These are phyloP conservation scores for Macrotyloma uniflorum DNA, from an alignment of 306 rosid species.

Conservation along the genomic window DNA sequence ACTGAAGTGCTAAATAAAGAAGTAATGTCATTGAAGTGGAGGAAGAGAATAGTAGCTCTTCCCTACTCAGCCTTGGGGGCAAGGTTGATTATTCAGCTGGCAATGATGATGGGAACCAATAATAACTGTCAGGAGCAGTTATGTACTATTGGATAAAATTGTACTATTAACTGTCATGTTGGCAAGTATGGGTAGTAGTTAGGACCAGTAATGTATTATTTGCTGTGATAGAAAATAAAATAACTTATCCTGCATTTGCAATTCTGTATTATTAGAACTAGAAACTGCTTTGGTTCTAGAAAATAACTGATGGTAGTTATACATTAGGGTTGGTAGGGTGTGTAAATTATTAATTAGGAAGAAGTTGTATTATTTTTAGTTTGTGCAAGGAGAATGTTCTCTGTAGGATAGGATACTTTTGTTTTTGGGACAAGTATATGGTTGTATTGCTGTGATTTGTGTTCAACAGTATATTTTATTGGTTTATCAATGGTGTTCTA, in stretches of 20 bases:
- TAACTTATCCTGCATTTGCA: background rate
- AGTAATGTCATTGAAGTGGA: background rate
- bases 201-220: no score
- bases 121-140: no score
- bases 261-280: background rate
- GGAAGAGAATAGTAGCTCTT: background rate
- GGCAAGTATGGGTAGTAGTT: no score
- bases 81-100: background rate
- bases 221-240: background rate
- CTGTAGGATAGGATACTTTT: background rate
- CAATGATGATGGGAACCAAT: background rate
- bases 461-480: background rate
- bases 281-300: background rate
- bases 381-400: background rate
- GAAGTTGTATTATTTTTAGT: background rate
- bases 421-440: background rate
- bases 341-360: background rate
- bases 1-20: background rate
- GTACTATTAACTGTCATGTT: no score
- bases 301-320: background rate
- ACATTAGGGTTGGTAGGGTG: background rate
- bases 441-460: background rate
- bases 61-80: background rate
- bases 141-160: no score
- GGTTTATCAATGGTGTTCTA: background rate